phyloP scores from a whole-genome alignment of 768 basidiomycete species.

The Pleurotus sapidus region DNA sequence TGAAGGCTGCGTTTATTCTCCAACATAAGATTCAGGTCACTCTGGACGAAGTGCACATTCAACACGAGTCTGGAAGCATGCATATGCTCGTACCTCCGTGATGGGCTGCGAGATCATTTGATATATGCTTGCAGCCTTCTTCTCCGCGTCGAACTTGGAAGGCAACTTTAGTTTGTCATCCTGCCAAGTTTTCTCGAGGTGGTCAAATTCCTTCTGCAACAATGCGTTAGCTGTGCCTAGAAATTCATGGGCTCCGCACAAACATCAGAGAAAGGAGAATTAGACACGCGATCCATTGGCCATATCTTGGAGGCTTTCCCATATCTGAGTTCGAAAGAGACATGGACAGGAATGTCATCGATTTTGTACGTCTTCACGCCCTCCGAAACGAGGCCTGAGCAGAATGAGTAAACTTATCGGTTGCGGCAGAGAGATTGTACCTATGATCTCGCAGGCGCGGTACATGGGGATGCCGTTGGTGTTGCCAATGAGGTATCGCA shows the following conservation, averaged over 20 bases:
- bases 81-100: slow-evolving; percentile 65
- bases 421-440: slow-evolving; percentile 42
- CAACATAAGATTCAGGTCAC: slow-evolving; percentile 79
- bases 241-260: slow-evolving; percentile 22
- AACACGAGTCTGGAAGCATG: slow-evolving; percentile 10
- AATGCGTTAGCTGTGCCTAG: not conserved
- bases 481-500: slow-evolving; percentile 76
- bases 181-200: slow-evolving; percentile 42
- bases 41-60: slow-evolving; percentile 37
- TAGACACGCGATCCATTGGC: slow-evolving; percentile 86
- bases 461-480: slow-evolving; percentile 64
- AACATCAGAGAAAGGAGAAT: slow-evolving; percentile 62
- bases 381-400: slow-evolving; percentile 46
- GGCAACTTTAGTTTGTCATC: slow-evolving; percentile 64
- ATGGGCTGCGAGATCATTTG: slow-evolving; percentile 57
- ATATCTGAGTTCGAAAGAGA: slow-evolving; percentile 72
- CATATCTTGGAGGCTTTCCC: slow-evolving; percentile 63
- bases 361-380: slow-evolving; percentile 68
- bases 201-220: slow-evolving; percentile 69
- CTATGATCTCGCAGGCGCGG: slow-evolving; percentile 75
- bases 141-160: slow-evolving; percentile 59
- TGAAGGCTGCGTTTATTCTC: slow-evolving; percentile 56
- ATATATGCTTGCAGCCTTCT: slow-evolving; percentile 61
- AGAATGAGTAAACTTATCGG: slow-evolving; percentile 8
- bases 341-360: slow-evolving; percentile 61